Evolutionary conservation across 2,329 filamentous ascomycete genomes (phyloP), one percentile per base, ranked within the genome.

Genomic region (Diaporthe sp.): DNA sequence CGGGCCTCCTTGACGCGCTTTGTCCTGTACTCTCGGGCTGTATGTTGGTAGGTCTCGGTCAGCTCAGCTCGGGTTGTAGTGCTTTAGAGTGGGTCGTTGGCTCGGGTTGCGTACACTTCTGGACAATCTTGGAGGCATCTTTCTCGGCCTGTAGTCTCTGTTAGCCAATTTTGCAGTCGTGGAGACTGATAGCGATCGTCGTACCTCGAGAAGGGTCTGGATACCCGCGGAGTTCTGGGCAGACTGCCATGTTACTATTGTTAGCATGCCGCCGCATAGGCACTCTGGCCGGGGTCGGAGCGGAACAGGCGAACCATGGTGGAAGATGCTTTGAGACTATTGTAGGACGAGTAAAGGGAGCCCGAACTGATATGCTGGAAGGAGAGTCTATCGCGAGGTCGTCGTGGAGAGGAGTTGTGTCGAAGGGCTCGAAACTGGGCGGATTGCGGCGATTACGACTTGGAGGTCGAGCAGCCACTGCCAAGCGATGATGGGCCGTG

Each of bases 191-290:
- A 6, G 0, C 15, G 22, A n/a, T 22, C 1, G 30, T 37, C 93
- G 81, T 93, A 99, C 97, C 87, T 98, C 97, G 87, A 99, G 95
- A 82, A 99, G 92, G 83, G 96, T 98, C 87, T 98, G 96, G 84
- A 99, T 99, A 85, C 97, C 97, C 82, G 94, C 93, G 78, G 97
- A 98, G 89, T 98, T 98, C 88, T 98, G 97, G 83, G 96, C 97
- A 84, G 97, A 97, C 96, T 98, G 82, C 80, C 77, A 70, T 77
- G 39, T 72, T 74, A 65, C 81, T 79, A 39, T 69, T 77, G 74
- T 78, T 78, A 79, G 71, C 53, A 58, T 72, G 37, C n/a, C 61
- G 15, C 19, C 17, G 8, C 50, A 15, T 13, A n/a, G 44, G 61
- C 47, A 73, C 55, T 53, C 19, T 47, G 17, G 42, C 61, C 30